Conservation (phyloP, 2,329 filamentous ascomycete species). For the Xylariales sp. region DNA sequence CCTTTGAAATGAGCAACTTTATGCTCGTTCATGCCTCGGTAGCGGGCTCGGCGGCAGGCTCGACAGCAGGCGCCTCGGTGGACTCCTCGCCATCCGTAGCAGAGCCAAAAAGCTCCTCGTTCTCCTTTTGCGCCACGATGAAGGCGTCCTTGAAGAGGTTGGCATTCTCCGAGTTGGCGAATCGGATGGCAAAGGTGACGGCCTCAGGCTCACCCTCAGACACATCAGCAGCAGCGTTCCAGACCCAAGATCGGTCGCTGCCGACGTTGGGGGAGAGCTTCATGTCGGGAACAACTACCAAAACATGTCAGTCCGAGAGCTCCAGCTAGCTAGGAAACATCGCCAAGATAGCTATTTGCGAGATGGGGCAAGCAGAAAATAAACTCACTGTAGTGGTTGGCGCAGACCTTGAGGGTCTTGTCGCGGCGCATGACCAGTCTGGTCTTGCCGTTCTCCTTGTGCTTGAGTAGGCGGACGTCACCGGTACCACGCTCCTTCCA, state of each 20-base stretch:
- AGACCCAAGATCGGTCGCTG: slow-evolving; percentile 98
- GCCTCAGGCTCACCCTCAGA: slow-evolving; percentile 97
- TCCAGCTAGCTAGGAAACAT: no score
- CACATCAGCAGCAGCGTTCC: slow-evolving; percentile 96
- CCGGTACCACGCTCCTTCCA: slow-evolving; percentile 99
- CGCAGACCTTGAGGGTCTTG: slow-evolving; percentile 99
- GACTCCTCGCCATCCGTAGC: no score
- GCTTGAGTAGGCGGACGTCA: slow-evolving; percentile 93
- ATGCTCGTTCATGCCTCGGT: slow-evolving; percentile 15
- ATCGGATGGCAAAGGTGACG: slow-evolving; percentile 92
- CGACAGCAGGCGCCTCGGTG: slow-evolving; percentile 21
- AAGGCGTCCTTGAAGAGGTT: slow-evolving; percentile 97
- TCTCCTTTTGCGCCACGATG: slow-evolving; percentile 94
- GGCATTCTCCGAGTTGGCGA: slow-evolving; percentile 96
- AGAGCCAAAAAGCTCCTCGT: slow-evolving; percentile 76
- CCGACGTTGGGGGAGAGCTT: slow-evolving; percentile 97
- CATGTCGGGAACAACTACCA: slow-evolving; percentile 90
- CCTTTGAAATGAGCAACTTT: not conserved
- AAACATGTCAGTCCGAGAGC: not conserved
- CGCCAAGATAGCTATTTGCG: no score
- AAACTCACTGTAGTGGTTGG: slow-evolving; percentile 97
- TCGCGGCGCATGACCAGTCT: slow-evolving; percentile 97
- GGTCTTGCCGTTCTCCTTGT: slow-evolving; percentile 98
- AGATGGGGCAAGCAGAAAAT: no score
- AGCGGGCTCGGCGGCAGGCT: slow-evolving; percentile 12